Base-by-base conservation (phyloP, 805 yeast species). In the Nakazawaea wickerhamii region DNA sequence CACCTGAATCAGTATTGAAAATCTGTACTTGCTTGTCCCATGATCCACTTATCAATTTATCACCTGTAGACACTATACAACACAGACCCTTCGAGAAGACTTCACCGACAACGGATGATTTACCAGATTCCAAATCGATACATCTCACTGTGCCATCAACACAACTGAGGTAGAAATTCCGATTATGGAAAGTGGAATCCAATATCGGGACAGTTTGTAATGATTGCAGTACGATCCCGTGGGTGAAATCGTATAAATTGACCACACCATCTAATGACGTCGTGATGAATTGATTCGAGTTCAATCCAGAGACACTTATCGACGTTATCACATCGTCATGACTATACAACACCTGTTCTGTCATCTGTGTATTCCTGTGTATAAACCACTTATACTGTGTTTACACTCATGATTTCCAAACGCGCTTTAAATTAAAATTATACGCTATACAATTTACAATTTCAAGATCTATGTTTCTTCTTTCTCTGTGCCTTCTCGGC, bases 1-100 rank as follows among this genome's bases (percentile, higher is more conserved):
- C 36, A 14, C 67, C 48, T 1, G 45, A 38, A 2, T 69, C 51
- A 5, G 64, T 54, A 54, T 83, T 86, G 6, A 72, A 56, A 14
- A 71, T 57, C 43, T 65, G 71, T 7, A 84, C 40, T 0, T 65
- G 46, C 3, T 74, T 75, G 54, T 79, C 83, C 80, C 88, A 81
- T 0, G 86, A 74, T 1, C 83, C 83, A 2, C 79, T 65, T 1
- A 79, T 58, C 2, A 82, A 48, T 14, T 63, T 54, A 6, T 61
- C 51, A 30, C 44, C 39, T 44, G 65, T 54, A 46, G 55, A 30
- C 22, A 51, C 49, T 38, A 59, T 53, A 51, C 57, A 51, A 49
- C 66, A 63, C 39, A 79, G 53, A 8, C 81, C 77, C 21, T 57
- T 48, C 3, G 48, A 44, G 41, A 75, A 79, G 10, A 39, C 50